A percentile compares a stretch with the other conserved stretches of the same genome.
These are phyloP conservation scores for Wickerhamia fluorescens DNA, from an alignment of 805 yeast species.

Conservation along the genomic window DNA sequence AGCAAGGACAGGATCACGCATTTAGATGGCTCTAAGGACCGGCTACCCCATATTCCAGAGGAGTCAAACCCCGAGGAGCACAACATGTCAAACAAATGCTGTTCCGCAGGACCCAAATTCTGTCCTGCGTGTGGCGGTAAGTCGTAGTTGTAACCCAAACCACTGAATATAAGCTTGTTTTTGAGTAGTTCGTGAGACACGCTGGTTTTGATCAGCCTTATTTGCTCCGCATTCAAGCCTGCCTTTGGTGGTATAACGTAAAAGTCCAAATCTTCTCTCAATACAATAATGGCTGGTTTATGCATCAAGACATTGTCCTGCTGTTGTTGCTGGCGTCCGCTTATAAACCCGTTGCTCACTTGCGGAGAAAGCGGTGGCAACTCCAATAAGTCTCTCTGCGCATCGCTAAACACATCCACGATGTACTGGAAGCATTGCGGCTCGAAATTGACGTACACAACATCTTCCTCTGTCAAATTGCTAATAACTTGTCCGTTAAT, in stretches of 20 bases:
- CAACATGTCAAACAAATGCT: constrained; percentile 89
- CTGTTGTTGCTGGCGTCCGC: constrained; percentile 11
- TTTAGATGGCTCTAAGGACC: constrained; percentile 81
- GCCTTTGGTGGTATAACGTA: constrained; percentile 77
- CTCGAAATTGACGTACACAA: constrained; percentile 78
- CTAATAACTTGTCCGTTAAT: constrained; percentile 69
- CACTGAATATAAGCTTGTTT: constrained; percentile 64
- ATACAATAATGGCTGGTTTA: constrained; percentile 85
- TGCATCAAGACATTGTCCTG: constrained; percentile 52
- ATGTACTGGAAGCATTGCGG: constrained; percentile 85
- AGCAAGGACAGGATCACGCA: constrained; percentile 83
- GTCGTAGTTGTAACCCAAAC: constrained; percentile 53
- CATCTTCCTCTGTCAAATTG: constrained; percentile 71
- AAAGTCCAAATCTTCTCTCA: constrained; percentile 90
- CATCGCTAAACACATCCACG: constrained; percentile 60
- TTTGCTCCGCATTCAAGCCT: constrained; percentile 49
- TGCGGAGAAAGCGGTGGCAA: constrained; percentile 29
- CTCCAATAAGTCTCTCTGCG: constrained; percentile 48
- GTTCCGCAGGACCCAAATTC: constrained; percentile 83
- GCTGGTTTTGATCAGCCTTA: constrained; percentile 60
- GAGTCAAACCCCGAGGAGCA: constrained; percentile 77
- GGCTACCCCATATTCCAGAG: constrained; percentile 75
- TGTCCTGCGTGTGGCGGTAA: constrained; percentile 23
- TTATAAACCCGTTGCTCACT: constrained; percentile 12
- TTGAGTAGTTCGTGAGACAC: constrained; percentile 62